Evolutionary conservation across 306 rosid species (phyloP).

Genomic region (Trifolium repens): DNA sequence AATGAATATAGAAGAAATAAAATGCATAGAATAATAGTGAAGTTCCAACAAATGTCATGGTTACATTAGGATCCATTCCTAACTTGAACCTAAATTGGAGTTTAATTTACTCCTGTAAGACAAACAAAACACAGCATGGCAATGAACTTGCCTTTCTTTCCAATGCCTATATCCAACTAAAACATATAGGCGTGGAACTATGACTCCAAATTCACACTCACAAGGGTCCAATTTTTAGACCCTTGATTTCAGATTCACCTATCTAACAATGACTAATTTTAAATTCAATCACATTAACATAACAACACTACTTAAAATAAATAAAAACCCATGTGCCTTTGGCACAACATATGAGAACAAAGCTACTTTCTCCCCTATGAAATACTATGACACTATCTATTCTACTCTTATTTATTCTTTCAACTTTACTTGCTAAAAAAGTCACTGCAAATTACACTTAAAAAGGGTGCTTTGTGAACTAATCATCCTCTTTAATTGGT

Average conservation of each 20-base stretch:
- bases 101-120: constrained; percentile 52
- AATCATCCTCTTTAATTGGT: constrained; percentile 58
- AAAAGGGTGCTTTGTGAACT: constrained; percentile 33
- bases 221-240: constrained; percentile 62
- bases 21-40: constrained; percentile 26
- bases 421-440: constrained; percentile 51
- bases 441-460: constrained; percentile 42
- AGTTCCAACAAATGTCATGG: constrained; percentile 33
- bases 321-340: constrained; percentile 58
- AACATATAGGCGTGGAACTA: constrained; percentile 71
- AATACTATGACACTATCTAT: constrained; percentile 44
- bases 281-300: constrained; percentile 32
- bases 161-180: constrained; percentile 69
- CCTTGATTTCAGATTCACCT: constrained; percentile 56
- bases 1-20: neutral
- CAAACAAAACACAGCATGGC: constrained; percentile 50
- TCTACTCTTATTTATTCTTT: constrained; percentile 49
- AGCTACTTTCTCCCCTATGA: constrained; percentile 43
- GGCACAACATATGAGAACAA: constrained; percentile 53
- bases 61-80: constrained; percentile 75
- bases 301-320: constrained; percentile 30
- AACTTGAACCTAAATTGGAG: constrained; percentile 62
- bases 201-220: constrained; percentile 54
- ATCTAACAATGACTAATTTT: constrained; percentile 47
- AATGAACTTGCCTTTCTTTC: constrained; percentile 43